Percentiles rank a stretch among this genome's conserved stretches.
Conservation (phyloP, 1,139 yeast species). For the Fermentozyma sake region DNA sequence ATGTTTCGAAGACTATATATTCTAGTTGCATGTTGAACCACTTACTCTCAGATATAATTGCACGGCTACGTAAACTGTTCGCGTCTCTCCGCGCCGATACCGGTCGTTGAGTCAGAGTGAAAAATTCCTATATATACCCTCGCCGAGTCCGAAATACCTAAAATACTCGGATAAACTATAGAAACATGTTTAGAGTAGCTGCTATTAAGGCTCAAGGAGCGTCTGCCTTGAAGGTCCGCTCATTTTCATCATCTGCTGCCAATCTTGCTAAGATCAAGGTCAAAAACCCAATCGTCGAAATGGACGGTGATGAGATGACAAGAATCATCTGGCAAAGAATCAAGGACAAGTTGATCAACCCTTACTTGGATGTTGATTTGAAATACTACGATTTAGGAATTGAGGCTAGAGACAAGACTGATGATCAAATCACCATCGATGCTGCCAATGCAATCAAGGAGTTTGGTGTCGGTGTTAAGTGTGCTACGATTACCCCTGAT, state of each 20-base stretch:
- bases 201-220: too few species aligned
- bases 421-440: slow-evolving; percentile 83
- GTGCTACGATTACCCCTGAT: slow-evolving; percentile 98
- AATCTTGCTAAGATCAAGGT: slow-evolving; percentile 63
- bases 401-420: slow-evolving; percentile 78
- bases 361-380: slow-evolving; percentile 82
- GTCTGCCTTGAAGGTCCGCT: too few species aligned
- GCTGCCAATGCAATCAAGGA: slow-evolving; percentile 87
- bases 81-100: not conserved
- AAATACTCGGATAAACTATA: not conserved
- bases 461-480: slow-evolving; percentile 90
- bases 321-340: slow-evolving; percentile 88
- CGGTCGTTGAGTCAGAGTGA: not conserved
- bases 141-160: not conserved
- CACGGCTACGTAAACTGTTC: too few species aligned
- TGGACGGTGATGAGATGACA: slow-evolving; percentile 97
- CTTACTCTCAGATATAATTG: too few species aligned
- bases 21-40: too few species aligned
- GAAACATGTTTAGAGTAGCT: slow-evolving; percentile 9
- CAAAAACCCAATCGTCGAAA: slow-evolving; percentile 84
- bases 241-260: slow-evolving; percentile 18
- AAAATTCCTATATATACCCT: not conserved
- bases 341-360: slow-evolving; percentile 75
- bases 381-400: slow-evolving; percentile 90
- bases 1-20: too few species aligned